These are phyloP conservation scores for Chlamydomonas sphaeroides DNA, from an alignment of 139 green algal species.

Conservation along the genomic window DNA sequence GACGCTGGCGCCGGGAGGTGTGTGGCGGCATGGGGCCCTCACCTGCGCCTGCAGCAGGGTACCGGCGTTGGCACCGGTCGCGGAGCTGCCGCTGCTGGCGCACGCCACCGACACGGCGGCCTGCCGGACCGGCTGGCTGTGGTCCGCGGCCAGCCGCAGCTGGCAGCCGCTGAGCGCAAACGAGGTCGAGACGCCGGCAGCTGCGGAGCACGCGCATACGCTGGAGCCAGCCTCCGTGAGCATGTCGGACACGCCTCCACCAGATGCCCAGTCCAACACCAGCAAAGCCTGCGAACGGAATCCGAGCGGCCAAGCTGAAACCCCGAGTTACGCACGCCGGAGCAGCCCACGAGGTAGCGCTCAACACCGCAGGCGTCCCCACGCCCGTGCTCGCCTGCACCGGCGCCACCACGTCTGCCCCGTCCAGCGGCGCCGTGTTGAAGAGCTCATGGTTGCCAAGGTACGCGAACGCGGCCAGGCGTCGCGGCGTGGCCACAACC, in stretches of 20 bases:
- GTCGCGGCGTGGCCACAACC: background rate
- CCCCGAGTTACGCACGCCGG: no score
- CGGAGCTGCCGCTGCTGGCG: background rate
- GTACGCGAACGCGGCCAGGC: slow-evolving; percentile 46
- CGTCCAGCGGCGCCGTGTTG: slow-evolving; percentile 51
- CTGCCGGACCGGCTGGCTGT: slow-evolving; percentile 29
- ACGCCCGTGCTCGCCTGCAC: no score
- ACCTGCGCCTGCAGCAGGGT: no score
- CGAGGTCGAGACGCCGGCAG: background rate
- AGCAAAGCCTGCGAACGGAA: background rate
- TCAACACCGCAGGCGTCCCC: no score
- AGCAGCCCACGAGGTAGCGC: no score
- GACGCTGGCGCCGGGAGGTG: no score
- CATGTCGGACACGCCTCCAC: background rate
- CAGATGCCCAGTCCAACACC: slow-evolving; percentile 7
- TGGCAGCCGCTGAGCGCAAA: slow-evolving; percentile 8
- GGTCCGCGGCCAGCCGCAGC: slow-evolving; percentile 18
- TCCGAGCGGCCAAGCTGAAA: no score
- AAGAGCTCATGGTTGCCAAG: slow-evolving; percentile 51
- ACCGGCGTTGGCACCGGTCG: background rate
- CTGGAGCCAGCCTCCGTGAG: background rate
- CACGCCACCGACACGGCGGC: background rate
- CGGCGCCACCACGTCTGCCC: no score
- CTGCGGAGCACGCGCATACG: slow-evolving; percentile 8
- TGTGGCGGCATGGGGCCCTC: no score